These are phyloP conservation scores for Oryza longistaminata DNA, from an alignment of 176 grass and related monocot genomes.

Conservation along the genomic window DNA sequence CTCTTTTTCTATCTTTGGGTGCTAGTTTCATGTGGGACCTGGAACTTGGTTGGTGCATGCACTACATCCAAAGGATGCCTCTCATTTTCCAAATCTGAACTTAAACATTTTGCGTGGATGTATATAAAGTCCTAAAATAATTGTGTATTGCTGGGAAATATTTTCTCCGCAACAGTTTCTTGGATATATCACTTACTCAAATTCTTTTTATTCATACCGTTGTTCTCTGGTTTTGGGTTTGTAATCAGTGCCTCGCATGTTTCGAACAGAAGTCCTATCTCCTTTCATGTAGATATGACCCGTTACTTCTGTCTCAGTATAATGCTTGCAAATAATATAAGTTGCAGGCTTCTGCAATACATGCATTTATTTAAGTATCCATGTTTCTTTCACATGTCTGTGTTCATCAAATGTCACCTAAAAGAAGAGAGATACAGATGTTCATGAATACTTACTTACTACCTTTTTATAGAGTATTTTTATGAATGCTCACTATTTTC, in stretches of 20 bases:
- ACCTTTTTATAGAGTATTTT: neutral
- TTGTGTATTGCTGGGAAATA: neutral
- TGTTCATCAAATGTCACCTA: constrained; percentile 19
- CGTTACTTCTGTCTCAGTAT: neutral
- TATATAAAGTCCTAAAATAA: neutral
- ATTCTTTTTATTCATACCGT: neutral
- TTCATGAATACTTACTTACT: constrained; percentile 14
- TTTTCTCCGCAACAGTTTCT: neutral
- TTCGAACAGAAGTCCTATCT: neutral
- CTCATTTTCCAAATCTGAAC: neutral
- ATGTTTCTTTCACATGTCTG: constrained; percentile 16
- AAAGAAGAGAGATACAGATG: constrained; percentile 9
- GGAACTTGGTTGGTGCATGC: neutral
- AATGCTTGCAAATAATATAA: constrained; percentile 2
- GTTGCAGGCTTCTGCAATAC: neutral
- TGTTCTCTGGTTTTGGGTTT: constrained; percentile 29
- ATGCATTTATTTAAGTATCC: neutral
- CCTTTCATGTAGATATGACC: constrained; percentile 4
- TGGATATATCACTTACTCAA: constrained; percentile 1
- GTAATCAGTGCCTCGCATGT: neutral
- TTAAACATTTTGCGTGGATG: neutral
- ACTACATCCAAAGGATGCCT: neutral
- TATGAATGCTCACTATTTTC: neutral
- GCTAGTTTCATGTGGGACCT: neutral
- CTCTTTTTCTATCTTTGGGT: neutral